Evolutionary conservation across 192 early-diverging fungal species (phyloP).

Genomic region (Backusella tarrabulga): DNA sequence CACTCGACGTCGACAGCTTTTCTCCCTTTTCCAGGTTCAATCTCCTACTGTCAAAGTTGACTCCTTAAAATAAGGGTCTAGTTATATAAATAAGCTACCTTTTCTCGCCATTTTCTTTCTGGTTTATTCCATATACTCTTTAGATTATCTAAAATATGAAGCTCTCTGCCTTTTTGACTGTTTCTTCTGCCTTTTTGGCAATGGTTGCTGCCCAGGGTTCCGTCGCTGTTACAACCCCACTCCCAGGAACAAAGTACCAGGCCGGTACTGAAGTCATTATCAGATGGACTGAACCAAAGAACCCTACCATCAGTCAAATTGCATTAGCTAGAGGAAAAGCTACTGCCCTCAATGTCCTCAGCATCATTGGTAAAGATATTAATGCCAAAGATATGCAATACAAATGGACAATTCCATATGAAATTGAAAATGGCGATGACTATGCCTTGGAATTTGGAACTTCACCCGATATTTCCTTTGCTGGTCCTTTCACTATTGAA

Average conservation of each 20-base stretch:
- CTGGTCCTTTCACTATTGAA: slow-evolving; percentile 33
- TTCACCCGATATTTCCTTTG: slow-evolving; percentile 30
- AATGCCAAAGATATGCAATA: slow-evolving; percentile 15
- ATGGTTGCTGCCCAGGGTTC: slow-evolving; percentile 10
- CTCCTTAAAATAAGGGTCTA: slow-evolving; percentile 9
- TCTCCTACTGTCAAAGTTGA: slow-evolving; percentile 1
- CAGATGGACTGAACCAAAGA: slow-evolving; percentile 20
- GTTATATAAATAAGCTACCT: not conserved
- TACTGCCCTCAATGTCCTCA: slow-evolving; percentile 28
- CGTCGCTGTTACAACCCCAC: slow-evolving; percentile 22
- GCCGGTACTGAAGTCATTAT: slow-evolving; percentile 27
- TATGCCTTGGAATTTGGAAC: slow-evolving; percentile 34
- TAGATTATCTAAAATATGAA: slow-evolving; percentile 21
- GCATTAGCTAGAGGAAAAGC: slow-evolving; percentile 23
- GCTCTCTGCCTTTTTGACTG: slow-evolving; percentile 16
- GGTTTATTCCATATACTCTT: not conserved
- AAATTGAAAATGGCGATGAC: slow-evolving; percentile 24
- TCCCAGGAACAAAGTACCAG: slow-evolving; percentile 12
- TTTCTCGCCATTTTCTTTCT: not conserved
- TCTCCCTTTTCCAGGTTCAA: slow-evolving; percentile 2
- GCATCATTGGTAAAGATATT: slow-evolving; percentile 26
- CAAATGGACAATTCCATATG: slow-evolving; percentile 27
- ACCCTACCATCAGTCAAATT: slow-evolving; percentile 24
- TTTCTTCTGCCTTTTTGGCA: slow-evolving; percentile 27
- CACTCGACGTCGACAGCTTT: not conserved